Conservation (phyloP, 352 stramenopile genomes). For the Globisporangium echinulatum region DNA sequence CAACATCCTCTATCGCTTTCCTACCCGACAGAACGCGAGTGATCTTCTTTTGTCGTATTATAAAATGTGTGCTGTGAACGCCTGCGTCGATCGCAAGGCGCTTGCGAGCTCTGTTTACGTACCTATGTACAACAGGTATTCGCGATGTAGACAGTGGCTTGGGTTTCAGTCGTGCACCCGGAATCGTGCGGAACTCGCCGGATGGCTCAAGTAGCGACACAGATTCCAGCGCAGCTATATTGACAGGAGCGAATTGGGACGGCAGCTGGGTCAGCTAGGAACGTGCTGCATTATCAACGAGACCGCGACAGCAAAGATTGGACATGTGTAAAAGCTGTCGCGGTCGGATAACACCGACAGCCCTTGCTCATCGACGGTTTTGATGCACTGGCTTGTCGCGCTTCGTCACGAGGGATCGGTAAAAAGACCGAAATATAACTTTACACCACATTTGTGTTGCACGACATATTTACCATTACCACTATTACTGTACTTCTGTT, state of each 20-base stretch:
- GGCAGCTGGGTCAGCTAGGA: slow-evolving; percentile 10
- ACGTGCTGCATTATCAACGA: slow-evolving; percentile 15
- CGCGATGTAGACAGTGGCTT: too few relatives aligned
- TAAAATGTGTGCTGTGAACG: slow-evolving; percentile 6
- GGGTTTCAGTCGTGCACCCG: background rate
- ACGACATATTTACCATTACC: too few relatives aligned
- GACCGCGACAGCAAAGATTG: slow-evolving; percentile 13
- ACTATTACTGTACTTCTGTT: too few relatives aligned
- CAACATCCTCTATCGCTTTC: background rate
- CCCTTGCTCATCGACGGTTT: slow-evolving; percentile 21
- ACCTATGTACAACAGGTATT: background rate
- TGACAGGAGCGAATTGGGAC: too few relatives aligned
- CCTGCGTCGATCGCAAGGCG: background rate
- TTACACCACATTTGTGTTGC: too few relatives aligned
- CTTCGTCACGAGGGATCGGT: slow-evolving; percentile 19
- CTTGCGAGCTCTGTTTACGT: slow-evolving; percentile 3
- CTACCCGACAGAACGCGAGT: background rate
- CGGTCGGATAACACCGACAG: slow-evolving; percentile 22
- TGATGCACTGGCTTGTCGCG: slow-evolving; percentile 21
- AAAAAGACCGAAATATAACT: background rate
- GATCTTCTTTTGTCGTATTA: slow-evolving; percentile 1
- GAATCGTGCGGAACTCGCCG: too few relatives aligned
- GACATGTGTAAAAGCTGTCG: slow-evolving; percentile 12
- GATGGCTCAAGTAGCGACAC: background rate
- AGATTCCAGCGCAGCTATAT: background rate